Evolutionary conservation across 2,329 filamentous ascomycete species (phyloP), one percentile per base, ranked within the genome.

Genomic region (Diplodia intermedia): DNA sequence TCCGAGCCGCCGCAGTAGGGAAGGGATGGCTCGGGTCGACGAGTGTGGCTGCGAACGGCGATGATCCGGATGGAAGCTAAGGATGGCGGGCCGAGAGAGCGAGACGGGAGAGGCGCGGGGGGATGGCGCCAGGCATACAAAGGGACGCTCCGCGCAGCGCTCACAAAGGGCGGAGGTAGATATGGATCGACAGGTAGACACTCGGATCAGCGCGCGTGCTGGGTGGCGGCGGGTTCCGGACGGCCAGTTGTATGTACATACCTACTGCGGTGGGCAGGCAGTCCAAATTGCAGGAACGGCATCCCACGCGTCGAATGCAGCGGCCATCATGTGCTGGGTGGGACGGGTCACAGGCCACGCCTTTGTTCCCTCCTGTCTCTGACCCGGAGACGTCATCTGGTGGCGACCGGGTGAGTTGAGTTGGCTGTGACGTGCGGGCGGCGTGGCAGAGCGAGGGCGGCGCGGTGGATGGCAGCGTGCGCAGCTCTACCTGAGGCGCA

Each of bases 111-210:
- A 20, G 20, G 18, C 18, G 53, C 7, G 18, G 43, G 43, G 38
- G 5, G 15, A n/a, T 31, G 53, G 18, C 8, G 53, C 11, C 33
- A 11, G 33, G 33, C 33, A 33, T 11, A 9, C 9, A 36, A 11
- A 36, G 33, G 33, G 33, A 36, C 9, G 9, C 50, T 8, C 29
- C 53, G 53, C 53, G 29, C 40, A 31, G 53, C 29, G 23, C 33
- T 20, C 23, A 7, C 33, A 43, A 40, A 40, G 33, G 55, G 38
- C n/a, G 20, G 36, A 57, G 4, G 50, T 47, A 47, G 20, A 62
- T 62, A 62, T 52, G 50, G 43, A 63, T 63, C 60, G 47, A 47
- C 43, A 52, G 31, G 38, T n/a, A 56, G 38, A 38, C 18, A 62
- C 26, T 26, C 20, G 40, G 57, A 23, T n/a, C 26, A 29, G 29